Evolutionary conservation across 164 flowering plant genomes (phyloP).

Genomic region (Vitis amurensis): DNA sequence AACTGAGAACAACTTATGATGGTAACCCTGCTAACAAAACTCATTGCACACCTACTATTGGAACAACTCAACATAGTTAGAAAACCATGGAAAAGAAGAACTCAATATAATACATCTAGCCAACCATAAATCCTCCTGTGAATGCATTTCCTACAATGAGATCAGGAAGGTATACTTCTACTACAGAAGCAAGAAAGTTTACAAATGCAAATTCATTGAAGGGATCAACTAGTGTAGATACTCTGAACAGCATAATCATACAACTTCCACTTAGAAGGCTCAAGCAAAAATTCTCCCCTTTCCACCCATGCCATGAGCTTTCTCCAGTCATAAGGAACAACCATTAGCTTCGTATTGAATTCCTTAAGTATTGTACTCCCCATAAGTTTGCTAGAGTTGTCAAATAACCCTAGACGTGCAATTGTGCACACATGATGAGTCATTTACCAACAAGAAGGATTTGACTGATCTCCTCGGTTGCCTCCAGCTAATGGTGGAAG

Average conservation of each 20-base stretch:
- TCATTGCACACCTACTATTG: not conserved
- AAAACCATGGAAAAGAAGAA: not conserved
- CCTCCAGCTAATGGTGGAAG: too few relatives aligned
- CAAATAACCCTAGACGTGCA: too few relatives aligned
- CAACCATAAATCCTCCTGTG: not conserved
- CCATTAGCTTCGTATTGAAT: too few relatives aligned
- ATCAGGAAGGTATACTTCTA: not conserved
- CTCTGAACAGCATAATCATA: not conserved
- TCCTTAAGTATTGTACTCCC: too few relatives aligned
- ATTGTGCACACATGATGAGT: too few relatives aligned
- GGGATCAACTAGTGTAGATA: not conserved
- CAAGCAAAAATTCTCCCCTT: too few relatives aligned
- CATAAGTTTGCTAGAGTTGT: too few relatives aligned
- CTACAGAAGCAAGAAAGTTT: not conserved
- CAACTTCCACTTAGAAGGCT: not conserved
- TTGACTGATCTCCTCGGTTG: too few relatives aligned
- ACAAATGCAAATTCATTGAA: not conserved
- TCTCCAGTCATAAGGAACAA: too few relatives aligned
- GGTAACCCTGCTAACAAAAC: not conserved
- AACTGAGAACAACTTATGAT: too few relatives aligned
- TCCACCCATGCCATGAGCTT: too few relatives aligned
- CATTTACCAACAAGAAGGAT: too few relatives aligned
- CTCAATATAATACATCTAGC: not conserved
- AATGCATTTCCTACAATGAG: not conserved
- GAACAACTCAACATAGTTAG: not conserved